A percentile compares a stretch with the other conserved stretches of the same genome.
Conservation (phyloP, 805 yeast species). For the Sugiyamaella americana region DNA sequence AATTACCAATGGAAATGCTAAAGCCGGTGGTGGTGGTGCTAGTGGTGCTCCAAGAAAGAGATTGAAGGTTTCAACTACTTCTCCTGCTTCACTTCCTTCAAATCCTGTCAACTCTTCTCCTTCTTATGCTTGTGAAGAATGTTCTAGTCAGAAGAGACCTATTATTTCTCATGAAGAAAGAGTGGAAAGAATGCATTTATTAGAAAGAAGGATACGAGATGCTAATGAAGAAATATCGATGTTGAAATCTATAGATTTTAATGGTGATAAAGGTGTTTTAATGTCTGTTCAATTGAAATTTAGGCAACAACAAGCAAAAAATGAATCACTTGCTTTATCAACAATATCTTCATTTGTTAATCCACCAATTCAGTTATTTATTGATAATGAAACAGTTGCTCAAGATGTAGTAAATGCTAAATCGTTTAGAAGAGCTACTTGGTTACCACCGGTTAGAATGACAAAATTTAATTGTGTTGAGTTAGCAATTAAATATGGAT, state of each 20-base stretch:
- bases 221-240: conserved; percentile 2
- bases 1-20: not conserved
- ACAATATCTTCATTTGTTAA: not conserved
- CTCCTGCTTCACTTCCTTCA: not conserved
- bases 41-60: not conserved
- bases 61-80: conserved; percentile 1
- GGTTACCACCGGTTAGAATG: conserved; percentile 1
- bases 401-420: not conserved
- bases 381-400: conserved; percentile 1
- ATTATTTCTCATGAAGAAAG: conserved; percentile 2
- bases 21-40: not conserved
- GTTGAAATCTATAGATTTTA: not conserved
- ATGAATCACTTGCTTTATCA: not conserved
- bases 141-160: not conserved
- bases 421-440: not conserved
- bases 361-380: not conserved
- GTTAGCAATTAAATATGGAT: conserved; percentile 11
- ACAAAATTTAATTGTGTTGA: conserved; percentile 4
- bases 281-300: not conserved
- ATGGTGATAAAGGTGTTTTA: conserved; percentile 1
- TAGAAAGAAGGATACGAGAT: not conserved
- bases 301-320: not conserved
- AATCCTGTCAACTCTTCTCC: not conserved
- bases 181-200: not conserved
- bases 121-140: not conserved